Conservation (phyloP, 768 basidiomycete genomes). For the Suillus alpinus region DNA sequence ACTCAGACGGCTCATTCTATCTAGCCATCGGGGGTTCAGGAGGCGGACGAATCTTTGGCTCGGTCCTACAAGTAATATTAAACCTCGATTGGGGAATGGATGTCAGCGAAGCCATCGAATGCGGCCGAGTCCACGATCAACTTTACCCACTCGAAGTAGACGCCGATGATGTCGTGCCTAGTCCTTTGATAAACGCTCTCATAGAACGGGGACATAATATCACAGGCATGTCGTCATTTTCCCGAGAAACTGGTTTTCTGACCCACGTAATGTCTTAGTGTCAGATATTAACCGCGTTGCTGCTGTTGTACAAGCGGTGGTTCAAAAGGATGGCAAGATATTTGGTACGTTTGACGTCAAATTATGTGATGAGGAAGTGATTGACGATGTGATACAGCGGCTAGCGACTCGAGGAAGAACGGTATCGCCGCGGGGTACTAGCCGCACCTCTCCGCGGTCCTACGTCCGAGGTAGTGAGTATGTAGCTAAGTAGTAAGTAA, state of each 20-base stretch:
- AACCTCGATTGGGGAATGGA: constrained; percentile 79
- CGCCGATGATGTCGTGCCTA: constrained; percentile 61
- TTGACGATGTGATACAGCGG: constrained; percentile 44
- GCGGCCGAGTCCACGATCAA: constrained; percentile 82
- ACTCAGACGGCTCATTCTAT: constrained; percentile 69
- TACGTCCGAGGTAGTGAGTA: background rate
- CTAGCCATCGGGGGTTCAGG: constrained; percentile 82
- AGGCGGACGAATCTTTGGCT: constrained; percentile 79
- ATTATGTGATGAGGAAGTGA: background rate
- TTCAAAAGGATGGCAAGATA: constrained; percentile 48
- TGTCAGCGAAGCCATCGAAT: constrained; percentile 78
- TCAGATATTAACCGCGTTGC: constrained; percentile 68
- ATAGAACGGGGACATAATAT: constrained; percentile 67
- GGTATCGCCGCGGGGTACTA: constrained; percentile 89
- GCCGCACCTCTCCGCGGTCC: constrained; percentile 1
- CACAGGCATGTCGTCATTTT: constrained; percentile 42
- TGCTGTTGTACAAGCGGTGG: constrained; percentile 71
- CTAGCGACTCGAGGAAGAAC: constrained; percentile 90
- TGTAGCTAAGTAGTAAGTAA: background rate
- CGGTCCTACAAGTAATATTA: constrained; percentile 76
- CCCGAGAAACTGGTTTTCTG: background rate
- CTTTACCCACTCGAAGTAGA: constrained; percentile 65
- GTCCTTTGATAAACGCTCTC: constrained; percentile 54
- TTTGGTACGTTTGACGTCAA: constrained; percentile 49
- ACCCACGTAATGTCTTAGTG: constrained; percentile 34